These are phyloP conservation scores for Zasmidium cellare DNA, from an alignment of 2,329 filamentous ascomycete genomes.

Conservation along the genomic window DNA sequence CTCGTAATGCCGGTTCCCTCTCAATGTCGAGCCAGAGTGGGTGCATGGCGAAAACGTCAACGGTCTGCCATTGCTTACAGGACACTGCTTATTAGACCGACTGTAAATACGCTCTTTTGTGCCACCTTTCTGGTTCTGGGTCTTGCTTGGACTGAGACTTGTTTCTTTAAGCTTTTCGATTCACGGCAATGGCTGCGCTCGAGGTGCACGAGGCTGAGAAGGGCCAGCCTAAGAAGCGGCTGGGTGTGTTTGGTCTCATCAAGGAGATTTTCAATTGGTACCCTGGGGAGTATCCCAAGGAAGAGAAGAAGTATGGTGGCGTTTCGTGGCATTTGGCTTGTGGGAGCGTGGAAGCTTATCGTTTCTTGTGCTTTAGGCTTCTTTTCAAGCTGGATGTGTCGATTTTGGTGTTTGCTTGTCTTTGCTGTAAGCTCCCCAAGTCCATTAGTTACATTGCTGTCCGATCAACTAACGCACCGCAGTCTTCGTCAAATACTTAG, in stretches of 20 bases:
- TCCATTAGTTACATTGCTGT: neutral
- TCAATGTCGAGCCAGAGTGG: neutral
- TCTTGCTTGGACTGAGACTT: too few relatives aligned
- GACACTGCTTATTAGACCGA: too few relatives aligned
- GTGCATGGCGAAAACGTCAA: neutral
- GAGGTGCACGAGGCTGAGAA: neutral
- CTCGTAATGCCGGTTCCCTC: neutral
- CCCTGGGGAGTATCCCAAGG: constrained; percentile 5
- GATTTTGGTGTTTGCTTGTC: constrained; percentile 1
- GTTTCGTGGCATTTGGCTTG: neutral
- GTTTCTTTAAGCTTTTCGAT: too few relatives aligned
- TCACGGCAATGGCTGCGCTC: too few relatives aligned
- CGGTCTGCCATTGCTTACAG: too few relatives aligned
- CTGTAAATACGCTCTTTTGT: neutral
- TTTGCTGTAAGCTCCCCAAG: neutral
- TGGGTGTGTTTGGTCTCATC: neutral
- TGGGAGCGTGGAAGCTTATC: neutral
- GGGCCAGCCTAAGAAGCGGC: neutral
- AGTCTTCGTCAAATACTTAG: constrained; percentile 11
- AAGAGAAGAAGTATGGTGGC: constrained; percentile 7
- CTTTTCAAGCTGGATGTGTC: constrained; percentile 20
- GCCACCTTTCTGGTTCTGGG: neutral
- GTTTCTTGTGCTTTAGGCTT: constrained; percentile 6
- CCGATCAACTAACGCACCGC: neutral
- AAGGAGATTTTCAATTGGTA: constrained; percentile 17